A percentile compares a stretch with the other conserved stretches of the same genome.
Conservation (phyloP, 1,284 basidiomycete species). For the Vanrija sp. region DNA sequence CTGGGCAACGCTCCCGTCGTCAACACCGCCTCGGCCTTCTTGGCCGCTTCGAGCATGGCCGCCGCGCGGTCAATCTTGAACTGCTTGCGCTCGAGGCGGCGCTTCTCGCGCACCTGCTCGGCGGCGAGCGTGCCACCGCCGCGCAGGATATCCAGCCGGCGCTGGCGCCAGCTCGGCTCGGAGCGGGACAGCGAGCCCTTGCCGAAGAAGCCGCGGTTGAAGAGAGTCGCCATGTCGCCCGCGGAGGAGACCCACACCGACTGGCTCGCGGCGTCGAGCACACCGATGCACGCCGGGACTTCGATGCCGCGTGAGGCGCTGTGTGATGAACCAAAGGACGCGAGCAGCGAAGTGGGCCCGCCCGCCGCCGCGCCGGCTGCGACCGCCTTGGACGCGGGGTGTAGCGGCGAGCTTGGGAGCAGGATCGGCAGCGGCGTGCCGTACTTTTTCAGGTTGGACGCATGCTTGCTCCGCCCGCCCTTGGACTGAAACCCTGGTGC, state of each 20-base stretch:
- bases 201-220: slow-evolving; percentile 92
- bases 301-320: slow-evolving; percentile 4
- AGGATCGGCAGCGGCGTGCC: slow-evolving; percentile 46
- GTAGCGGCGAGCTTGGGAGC: slow-evolving; percentile 31
- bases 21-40: slow-evolving; percentile 47
- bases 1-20: slow-evolving; percentile 22
- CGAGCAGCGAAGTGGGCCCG: slow-evolving; percentile 9
- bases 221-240: slow-evolving; percentile 65
- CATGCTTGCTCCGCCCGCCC: slow-evolving; percentile 8
- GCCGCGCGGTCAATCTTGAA: slow-evolving; percentile 78
- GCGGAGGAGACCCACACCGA: slow-evolving; percentile 73
- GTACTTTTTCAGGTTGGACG: slow-evolving; percentile 35
- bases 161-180: slow-evolving; percentile 86
- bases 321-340: slow-evolving; percentile 10
- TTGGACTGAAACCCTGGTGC: slow-evolving; percentile 11
- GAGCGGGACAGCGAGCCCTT: slow-evolving; percentile 90
- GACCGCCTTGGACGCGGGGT: slow-evolving; percentile 19
- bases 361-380: too few species aligned
- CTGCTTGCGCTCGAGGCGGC: slow-evolving; percentile 76
- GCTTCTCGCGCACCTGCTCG: slow-evolving; percentile 80
- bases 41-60: slow-evolving; percentile 47
- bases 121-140: slow-evolving; percentile 42
- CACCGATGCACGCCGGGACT: slow-evolving; percentile 50
- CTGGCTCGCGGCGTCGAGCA: slow-evolving; percentile 66
- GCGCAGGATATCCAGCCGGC: slow-evolving; percentile 64